phyloP scores from a whole-genome alignment of 352 stramenopile species.

The Phytophthora melonis region DNA sequence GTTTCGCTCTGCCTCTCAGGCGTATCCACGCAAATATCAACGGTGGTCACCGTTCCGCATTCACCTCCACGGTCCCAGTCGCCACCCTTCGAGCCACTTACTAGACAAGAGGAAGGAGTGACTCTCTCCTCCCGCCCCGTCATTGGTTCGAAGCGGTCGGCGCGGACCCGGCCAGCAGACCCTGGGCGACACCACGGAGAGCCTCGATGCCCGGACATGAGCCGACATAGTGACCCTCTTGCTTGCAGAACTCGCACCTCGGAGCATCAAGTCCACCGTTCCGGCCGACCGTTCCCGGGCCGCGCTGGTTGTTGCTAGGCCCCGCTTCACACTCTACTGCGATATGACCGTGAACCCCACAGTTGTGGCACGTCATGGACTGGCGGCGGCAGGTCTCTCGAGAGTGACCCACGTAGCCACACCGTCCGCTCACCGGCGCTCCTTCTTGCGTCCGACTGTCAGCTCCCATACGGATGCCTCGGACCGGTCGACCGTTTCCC shows the following conservation, averaged over 20 bases:
- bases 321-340: background rate
- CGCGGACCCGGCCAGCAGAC: background rate
- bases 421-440: background rate
- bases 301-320: background rate
- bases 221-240: background rate
- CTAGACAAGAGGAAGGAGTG: constrained; percentile 2
- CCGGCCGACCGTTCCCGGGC: background rate
- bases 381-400: background rate
- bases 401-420: constrained; percentile 1
- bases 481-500: background rate
- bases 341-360: background rate
- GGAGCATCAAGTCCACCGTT: too few species aligned
- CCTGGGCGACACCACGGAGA: background rate
- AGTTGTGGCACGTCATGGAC: background rate
- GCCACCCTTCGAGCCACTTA: background rate
- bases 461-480: background rate
- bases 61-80: too few species aligned
- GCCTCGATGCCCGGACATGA: background rate
- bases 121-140: background rate
- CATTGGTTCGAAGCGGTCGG: background rate
- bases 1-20: too few species aligned
- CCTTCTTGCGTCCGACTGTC: background rate
- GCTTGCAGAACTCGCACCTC: too few species aligned
- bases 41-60: background rate
- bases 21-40: background rate